phyloP scores from a whole-genome alignment of 75 land plant genomes.

The Selaginella tamariscina region DNA sequence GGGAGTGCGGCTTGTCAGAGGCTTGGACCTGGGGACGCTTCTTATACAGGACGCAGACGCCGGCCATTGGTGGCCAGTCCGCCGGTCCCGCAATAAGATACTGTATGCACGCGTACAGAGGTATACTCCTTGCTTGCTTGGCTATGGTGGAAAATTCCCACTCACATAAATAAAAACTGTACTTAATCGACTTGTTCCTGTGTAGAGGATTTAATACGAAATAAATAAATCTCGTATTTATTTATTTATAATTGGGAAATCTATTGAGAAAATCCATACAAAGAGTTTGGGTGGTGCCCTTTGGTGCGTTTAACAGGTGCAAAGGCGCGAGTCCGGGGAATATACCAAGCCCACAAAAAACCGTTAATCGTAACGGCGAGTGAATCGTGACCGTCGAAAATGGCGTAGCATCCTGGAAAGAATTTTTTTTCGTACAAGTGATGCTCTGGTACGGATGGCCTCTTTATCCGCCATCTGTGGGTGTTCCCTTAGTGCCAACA shows the following conservation, averaged over 20 bases:
- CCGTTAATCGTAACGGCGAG: background rate
- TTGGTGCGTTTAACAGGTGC: background rate
- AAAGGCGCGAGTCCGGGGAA: background rate
- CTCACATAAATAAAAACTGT: too few species aligned
- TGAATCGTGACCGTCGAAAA: background rate
- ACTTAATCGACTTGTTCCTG: too few species aligned
- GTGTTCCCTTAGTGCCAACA: background rate
- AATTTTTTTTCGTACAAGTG: background rate
- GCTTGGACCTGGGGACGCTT: background rate
- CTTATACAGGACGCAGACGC: background rate
- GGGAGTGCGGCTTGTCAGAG: background rate
- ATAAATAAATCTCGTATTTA: too few species aligned
- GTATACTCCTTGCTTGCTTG: background rate
- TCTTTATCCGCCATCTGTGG: background rate
- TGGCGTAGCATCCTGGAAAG: conserved; percentile 1
- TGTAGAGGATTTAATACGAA: too few species aligned
- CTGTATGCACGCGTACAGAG: background rate
- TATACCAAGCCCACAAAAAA: background rate
- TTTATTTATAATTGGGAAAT: too few species aligned
- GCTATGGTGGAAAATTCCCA: too few species aligned
- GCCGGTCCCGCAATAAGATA: background rate
- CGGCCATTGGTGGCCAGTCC: background rate
- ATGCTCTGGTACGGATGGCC: background rate
- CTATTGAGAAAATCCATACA: too few species aligned
- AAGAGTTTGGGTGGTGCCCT: too few species aligned